Base-by-base conservation (phyloP, 2,329 filamentous ascomycete species). In the Cercospora brassicicola region DNA sequence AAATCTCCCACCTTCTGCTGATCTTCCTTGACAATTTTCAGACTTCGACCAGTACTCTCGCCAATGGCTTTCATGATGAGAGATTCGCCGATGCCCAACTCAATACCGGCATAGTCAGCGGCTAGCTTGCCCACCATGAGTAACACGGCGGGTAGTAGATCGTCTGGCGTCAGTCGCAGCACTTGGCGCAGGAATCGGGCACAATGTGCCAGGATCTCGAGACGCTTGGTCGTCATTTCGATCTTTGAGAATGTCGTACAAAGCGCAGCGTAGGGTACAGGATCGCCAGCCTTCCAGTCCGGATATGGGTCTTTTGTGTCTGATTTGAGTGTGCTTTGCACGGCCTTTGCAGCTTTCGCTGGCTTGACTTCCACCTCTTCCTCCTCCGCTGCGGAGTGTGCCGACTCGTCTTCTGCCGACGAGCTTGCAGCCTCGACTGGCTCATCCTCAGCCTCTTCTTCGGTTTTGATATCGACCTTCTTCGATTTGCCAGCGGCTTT, bases 31-130 rank as follows among this genome's bases (percentile, higher is more conserved):
- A 99, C 97, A 62, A 97, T 89, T 42, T 90, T 86, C 57, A 97
- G 81, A 75, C 89, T 96, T 69, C 95, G 89, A 9, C 95, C 95
- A 0, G 95, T 99, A 31, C 90, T 91, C 82, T 98, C 94, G 10
- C 94, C 94, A 76, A 99, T 96, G 4, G 95, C 92, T 79, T 98
- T 99, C 94, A 98, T 98, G 75, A 99, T 97, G 30, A 99, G 82
- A 0, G 94, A 98, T 81, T 99, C 95, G 66, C 95, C 95, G 74
- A 99, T 99, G n/a, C 95, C 95, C 31, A 99, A 86, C 80, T 99
- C 95, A 70, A 99, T 94, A 20, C 95, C 95, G 53, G 94, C 91
- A 79, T 97, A 99, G 77, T 99, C 95, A 2, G 95, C 94, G 2
- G 95, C 95, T 28, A 99, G 88, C 79, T 98, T 98, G 82, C 97